Percentiles rank a stretch among this genome's conserved stretches.
These are phyloP conservation scores for Colletotrichum australisinense DNA, from an alignment of 2,329 filamentous ascomycete species.

Conservation along the genomic window DNA sequence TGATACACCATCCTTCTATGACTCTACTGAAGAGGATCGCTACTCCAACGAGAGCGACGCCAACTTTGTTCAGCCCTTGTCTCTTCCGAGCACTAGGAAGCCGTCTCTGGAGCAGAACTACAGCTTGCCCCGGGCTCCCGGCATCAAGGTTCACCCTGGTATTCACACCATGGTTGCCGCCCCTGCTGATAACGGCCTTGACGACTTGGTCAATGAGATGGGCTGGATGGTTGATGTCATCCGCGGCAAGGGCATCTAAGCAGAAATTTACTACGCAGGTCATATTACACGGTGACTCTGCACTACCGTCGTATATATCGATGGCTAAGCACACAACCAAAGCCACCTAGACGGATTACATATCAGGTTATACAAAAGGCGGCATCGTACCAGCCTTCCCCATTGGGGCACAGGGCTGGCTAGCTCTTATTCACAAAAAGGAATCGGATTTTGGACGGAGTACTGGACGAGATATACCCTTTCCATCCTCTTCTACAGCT, in stretches of 20 bases:
- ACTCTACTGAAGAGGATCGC: conserved; percentile 56
- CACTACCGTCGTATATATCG: neutral
- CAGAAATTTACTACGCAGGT: neutral
- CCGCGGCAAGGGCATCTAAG: conserved; percentile 44
- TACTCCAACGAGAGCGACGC: conserved; percentile 49
- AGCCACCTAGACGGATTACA: conserved; percentile 12
- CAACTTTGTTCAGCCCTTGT: conserved; percentile 42
- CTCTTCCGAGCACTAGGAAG: conserved; percentile 29
- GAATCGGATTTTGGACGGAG: conserved; percentile 25
- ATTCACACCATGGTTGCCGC: conserved; percentile 43
- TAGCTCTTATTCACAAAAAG: neutral
- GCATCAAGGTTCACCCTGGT: conserved; percentile 38
- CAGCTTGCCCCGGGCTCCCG: conserved; percentile 55
- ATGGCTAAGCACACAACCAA: neutral
- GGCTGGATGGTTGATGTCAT: conserved; percentile 65
- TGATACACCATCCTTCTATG: conserved; percentile 59
- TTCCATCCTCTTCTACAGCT: conserved; percentile 15
- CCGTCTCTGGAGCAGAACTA: conserved; percentile 48
- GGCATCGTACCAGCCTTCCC: conserved; percentile 5
- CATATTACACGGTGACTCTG: neutral
- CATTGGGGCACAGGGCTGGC: neutral
- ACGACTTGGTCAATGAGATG: conserved; percentile 58
- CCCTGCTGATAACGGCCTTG: conserved; percentile 51
- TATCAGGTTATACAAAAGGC: neutral
- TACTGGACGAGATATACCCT: conserved; percentile 33